Conservation (phyloP, 1,139 yeast genomes). For the Debaryomyces singareniensis region DNA sequence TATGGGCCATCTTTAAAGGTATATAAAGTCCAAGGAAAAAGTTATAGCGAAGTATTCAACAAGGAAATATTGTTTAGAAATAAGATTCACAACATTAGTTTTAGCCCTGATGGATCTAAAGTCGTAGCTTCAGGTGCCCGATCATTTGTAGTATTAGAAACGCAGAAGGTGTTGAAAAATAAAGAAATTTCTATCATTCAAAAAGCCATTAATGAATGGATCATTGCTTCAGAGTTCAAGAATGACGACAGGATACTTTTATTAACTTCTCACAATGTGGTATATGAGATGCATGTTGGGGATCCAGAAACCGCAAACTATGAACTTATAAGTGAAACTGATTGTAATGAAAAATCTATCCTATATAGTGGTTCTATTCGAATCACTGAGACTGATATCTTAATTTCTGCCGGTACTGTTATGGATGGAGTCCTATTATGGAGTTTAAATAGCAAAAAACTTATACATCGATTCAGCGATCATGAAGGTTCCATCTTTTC, state of each 20-base stretch:
- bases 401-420: conserved; percentile 86
- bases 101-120: conserved; percentile 20
- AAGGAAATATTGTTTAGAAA: conserved; percentile 55
- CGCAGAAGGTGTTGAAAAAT: conserved; percentile 12
- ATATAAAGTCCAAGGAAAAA: conserved; percentile 30
- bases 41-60: conserved; percentile 31
- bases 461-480: conserved; percentile 52
- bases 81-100: conserved; percentile 70
- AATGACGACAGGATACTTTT: conserved; percentile 36
- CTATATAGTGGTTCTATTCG: conserved; percentile 79
- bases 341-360: conserved; percentile 71
- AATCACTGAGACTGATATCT: conserved; percentile 37
- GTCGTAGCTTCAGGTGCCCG: conserved; percentile 67
- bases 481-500: conserved; percentile 94
- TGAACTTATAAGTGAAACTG: conserved; percentile 31
- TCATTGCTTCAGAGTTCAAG: conserved; percentile 50
- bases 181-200: conserved; percentile 22
- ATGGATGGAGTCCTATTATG: conserved; percentile 82
- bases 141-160: conserved; percentile 46
- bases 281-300: conserved; percentile 41
- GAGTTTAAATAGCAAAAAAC: conserved; percentile 44
- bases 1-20: conserved; percentile 65
- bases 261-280: conserved; percentile 77
- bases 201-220: conserved; percentile 68
- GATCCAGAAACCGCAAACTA: conserved; percentile 6